phyloP scores from a whole-genome alignment of 495 filamentous ascomycete species.

The Podospora comata region DNA sequence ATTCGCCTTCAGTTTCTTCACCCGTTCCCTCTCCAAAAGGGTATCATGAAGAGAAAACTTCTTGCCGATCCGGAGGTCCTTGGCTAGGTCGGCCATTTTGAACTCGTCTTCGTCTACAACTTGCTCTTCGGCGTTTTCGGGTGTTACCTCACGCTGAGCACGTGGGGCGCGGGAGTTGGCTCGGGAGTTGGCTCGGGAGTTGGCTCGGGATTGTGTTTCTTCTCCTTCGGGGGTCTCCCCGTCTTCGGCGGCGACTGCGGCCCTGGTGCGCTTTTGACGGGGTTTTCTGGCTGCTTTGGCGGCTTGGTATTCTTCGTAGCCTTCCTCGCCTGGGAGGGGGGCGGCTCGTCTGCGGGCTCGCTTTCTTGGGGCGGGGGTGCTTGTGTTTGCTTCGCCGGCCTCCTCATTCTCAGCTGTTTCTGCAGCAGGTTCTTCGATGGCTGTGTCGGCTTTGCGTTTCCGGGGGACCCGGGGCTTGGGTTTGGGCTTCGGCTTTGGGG shows the following conservation, averaged over 20 bases:
- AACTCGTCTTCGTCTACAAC: conserved; percentile 65
- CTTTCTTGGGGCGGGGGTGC: conserved; percentile 8
- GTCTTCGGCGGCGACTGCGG: not conserved
- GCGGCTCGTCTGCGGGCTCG: conserved; percentile 12
- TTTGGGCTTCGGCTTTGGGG: conserved; percentile 15
- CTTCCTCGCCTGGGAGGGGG: conserved; percentile 14
- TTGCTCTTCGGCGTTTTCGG: conserved; percentile 70
- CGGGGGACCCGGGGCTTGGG: conserved; percentile 5
- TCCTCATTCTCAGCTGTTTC: not conserved
- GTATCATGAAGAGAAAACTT: conserved; percentile 68
- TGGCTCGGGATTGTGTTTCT: conserved; percentile 21
- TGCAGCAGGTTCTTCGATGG: not conserved
- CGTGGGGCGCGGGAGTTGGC: conserved; percentile 15
- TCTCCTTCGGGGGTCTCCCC: conserved; percentile 9
- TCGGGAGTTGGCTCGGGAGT: conserved; percentile 15
- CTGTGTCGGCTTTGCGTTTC: conserved; percentile 21
- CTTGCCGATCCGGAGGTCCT: conserved; percentile 71
- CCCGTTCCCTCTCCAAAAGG: conserved; percentile 47
- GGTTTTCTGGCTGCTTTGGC: conserved; percentile 6
- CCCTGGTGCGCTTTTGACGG: conserved; percentile 13
- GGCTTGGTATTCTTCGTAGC: not conserved
- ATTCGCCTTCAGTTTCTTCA: conserved; percentile 40
- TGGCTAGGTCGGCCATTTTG: conserved; percentile 81
- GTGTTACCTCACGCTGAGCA: conserved; percentile 53
- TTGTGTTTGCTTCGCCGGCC: conserved; percentile 4